These are phyloP conservation scores for Apiotrichum brassicae DNA, from an alignment of 1,284 basidiomycete genomes.

Conservation along the genomic window DNA sequence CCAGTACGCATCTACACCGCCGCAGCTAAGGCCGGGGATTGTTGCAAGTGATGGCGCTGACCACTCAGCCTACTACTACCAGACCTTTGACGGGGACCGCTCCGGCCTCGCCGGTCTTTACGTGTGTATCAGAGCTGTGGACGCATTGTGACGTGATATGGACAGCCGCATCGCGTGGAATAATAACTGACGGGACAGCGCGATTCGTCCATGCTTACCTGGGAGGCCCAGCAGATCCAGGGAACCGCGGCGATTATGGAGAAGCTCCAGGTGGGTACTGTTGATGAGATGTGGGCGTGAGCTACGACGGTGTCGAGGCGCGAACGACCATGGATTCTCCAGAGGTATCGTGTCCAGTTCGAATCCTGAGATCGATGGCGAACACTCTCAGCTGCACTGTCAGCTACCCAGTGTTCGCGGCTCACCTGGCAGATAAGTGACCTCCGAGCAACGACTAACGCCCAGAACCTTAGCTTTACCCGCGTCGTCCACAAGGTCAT, in stretches of 20 bases:
- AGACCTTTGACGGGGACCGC: conserved; percentile 43
- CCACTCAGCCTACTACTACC: conserved; percentile 47
- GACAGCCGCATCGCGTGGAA: not conserved
- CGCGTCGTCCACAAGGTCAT: conserved; percentile 76
- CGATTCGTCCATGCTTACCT: conserved; percentile 78
- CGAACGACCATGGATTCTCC: too few relatives aligned
- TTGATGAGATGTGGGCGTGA: not conserved
- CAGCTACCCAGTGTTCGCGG: too few relatives aligned
- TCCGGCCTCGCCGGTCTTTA: conserved; percentile 41
- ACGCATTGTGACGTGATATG: not conserved
- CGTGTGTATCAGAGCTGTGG: conserved; percentile 28
- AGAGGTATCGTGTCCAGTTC: too few relatives aligned
- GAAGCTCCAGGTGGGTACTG: conserved; percentile 64
- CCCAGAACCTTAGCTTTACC: conserved; percentile 69
- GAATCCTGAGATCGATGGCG: too few relatives aligned
- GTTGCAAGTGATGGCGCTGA: conserved; percentile 1
- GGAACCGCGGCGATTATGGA: conserved; percentile 62
- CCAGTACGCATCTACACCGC: too few relatives aligned
- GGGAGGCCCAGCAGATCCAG: conserved; percentile 63
- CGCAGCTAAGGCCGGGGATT: not conserved
- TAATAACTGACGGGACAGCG: conserved; percentile 53
- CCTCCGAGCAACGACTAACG: not conserved
- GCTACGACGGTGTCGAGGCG: not conserved
- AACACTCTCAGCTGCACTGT: too few relatives aligned
- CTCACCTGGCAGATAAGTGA: too few relatives aligned